Conservation (phyloP, 2,329 filamentous ascomycete species). For the Cladophialophora immunda region DNA sequence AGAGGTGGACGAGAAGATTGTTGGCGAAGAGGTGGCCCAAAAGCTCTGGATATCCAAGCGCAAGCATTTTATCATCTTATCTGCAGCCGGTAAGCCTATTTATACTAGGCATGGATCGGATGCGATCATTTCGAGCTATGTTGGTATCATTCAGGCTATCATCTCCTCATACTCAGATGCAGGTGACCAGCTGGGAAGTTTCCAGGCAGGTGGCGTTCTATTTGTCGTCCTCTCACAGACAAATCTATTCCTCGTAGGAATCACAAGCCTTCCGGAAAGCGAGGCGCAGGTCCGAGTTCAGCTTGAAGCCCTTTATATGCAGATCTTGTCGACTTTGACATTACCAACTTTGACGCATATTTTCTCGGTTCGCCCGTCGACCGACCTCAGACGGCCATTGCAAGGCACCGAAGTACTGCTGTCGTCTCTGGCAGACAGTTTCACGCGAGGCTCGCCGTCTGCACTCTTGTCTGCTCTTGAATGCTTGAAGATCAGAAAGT, state of each 20-base stretch:
- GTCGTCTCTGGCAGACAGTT: slow-evolving; percentile 91
- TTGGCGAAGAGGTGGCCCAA: slow-evolving; percentile 75
- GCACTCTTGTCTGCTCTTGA: slow-evolving; percentile 89
- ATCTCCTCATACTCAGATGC: slow-evolving; percentile 93
- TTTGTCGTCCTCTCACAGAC: slow-evolving; percentile 88
- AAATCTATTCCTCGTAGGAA: slow-evolving; percentile 90
- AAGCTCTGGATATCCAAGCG: slow-evolving; percentile 86
- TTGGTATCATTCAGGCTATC: slow-evolving; percentile 95
- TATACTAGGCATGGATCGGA: slow-evolving; percentile 95
- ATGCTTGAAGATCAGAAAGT: slow-evolving; percentile 89
- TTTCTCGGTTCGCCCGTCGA: slow-evolving; percentile 90
- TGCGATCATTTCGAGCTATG: slow-evolving; percentile 87
- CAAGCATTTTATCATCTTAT: slow-evolving; percentile 97
- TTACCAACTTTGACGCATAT: slow-evolving; percentile 85
- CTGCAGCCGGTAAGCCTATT: slow-evolving; percentile 94
- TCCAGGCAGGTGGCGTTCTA: slow-evolving; percentile 83
- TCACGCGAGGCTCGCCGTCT: slow-evolving; percentile 90
- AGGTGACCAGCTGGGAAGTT: slow-evolving; percentile 79
- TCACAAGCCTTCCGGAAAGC: slow-evolving; percentile 91
- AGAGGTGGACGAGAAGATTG: slow-evolving; percentile 49
- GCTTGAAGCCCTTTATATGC: slow-evolving; percentile 95
- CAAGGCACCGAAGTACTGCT: slow-evolving; percentile 91
- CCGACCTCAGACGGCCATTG: slow-evolving; percentile 86
- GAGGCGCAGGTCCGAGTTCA: slow-evolving; percentile 86
- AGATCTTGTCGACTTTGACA: slow-evolving; percentile 94